Evolutionary conservation across 768 basidiomycete species (phyloP).

Genomic region (Rhizopogon vinicolor): DNA sequence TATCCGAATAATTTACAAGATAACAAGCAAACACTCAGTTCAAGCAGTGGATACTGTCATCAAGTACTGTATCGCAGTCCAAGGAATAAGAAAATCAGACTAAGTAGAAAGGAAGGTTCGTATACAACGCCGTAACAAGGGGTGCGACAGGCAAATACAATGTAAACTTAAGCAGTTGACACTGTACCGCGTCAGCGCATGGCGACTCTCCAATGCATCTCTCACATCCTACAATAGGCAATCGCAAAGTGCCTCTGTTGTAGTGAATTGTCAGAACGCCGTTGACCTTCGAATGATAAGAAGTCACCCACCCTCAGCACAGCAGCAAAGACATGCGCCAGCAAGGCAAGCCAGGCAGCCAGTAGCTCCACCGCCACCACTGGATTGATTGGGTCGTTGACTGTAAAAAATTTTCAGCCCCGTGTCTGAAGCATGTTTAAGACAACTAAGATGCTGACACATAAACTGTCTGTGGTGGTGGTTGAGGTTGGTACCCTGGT

Average conservation of each 20-base stretch:
- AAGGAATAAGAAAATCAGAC: not conserved
- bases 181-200: conserved; percentile 14
- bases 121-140: conserved; percentile 4
- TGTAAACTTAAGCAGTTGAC: conserved; percentile 7
- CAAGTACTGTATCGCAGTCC: not conserved
- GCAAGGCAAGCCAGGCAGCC: conserved; percentile 46
- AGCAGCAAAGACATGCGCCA: conserved; percentile 44
- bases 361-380: conserved; percentile 28
- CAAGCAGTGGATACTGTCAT: not conserved
- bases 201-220: conserved; percentile 4
- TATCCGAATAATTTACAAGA: conserved; percentile 20
- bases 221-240: conserved; percentile 47
- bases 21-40: not conserved
- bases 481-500: conserved; percentile 49
- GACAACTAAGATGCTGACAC: conserved; percentile 46
- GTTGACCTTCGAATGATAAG: not conserved
- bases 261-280: not conserved
- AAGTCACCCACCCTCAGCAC: conserved; percentile 39
- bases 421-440: not conserved
- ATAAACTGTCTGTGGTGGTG: conserved; percentile 78
- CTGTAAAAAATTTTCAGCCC: conserved; percentile 16
- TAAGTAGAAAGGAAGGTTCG: conserved; percentile 1
- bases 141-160: conserved; percentile 14
- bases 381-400: conserved; percentile 35
- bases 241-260: conserved; percentile 62